Conservation (phyloP, 1,139 yeast species). For the Pichia norvegensis region DNA sequence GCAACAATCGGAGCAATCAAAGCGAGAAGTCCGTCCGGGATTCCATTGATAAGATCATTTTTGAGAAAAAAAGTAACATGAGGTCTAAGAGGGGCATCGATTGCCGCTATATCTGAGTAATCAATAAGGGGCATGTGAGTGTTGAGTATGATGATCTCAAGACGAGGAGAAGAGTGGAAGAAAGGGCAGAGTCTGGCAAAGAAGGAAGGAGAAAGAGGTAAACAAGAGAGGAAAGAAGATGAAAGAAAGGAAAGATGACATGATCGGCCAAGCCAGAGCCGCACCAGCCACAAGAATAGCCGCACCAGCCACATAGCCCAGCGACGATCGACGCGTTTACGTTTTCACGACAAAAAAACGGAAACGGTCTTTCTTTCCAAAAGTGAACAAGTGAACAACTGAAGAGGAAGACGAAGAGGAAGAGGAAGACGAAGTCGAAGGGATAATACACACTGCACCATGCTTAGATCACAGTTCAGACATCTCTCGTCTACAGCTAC, state of each 20-base stretch:
- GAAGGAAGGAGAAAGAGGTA: no score
- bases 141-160: not conserved
- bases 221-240: not conserved
- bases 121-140: conserved; percentile 12
- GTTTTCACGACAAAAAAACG: no score
- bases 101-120: conserved; percentile 16
- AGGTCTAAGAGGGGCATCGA: conserved; percentile 18
- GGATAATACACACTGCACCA: not conserved
- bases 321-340: not conserved
- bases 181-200: not conserved
- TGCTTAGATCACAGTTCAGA: not conserved
- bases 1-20: conserved; percentile 67
- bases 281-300: not conserved
- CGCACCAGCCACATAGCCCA: not conserved
- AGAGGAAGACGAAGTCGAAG: not conserved
- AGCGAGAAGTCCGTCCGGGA: conserved; percentile 70
- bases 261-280: not conserved
- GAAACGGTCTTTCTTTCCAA: no score
- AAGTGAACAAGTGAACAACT: not conserved
- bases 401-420: not conserved
- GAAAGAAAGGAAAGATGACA: not conserved
- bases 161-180: not conserved
- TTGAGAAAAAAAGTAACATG: conserved; percentile 19
- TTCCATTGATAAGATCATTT: conserved; percentile 43
- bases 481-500: not conserved